Conservation (phyloP, 495 filamentous ascomycete genomes). For the Aspergillus funiculosus region DNA sequence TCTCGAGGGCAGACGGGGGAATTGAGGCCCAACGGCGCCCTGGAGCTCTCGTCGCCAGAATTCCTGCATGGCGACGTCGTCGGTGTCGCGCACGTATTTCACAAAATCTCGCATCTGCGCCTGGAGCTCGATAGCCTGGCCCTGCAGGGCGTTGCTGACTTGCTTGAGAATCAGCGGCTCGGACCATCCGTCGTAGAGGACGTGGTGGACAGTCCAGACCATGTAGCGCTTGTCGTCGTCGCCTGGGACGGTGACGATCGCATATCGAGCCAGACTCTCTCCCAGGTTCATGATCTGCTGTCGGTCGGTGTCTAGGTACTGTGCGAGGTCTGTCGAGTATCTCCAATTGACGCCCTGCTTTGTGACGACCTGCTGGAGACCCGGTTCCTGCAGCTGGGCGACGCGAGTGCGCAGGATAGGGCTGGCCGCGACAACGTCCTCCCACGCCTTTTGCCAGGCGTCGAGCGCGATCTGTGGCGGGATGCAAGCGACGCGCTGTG, state of each 20-base stretch:
- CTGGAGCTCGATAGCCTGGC: constrained; percentile 14
- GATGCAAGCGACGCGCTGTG: constrained; percentile 46
- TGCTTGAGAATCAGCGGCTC: constrained; percentile 51
- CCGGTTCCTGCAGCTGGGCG: constrained; percentile 47
- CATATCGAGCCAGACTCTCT: constrained; percentile 48
- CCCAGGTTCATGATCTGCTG: constrained; percentile 50
- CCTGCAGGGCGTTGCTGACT: constrained; percentile 38
- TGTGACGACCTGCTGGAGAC: constrained; percentile 54
- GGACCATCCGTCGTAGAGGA: constrained; percentile 65
- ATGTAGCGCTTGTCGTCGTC: constrained; percentile 39
- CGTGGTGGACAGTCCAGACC: constrained; percentile 61
- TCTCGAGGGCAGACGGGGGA: constrained; percentile 49
- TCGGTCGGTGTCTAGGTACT: constrained; percentile 47
- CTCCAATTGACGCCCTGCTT: constrained; percentile 42
- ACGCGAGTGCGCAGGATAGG: constrained; percentile 57
- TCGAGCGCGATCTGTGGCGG: constrained; percentile 26
- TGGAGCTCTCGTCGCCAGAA: constrained; percentile 46
- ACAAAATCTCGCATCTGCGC: constrained; percentile 41
- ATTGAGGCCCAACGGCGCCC: constrained; percentile 50
- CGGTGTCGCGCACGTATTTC: constrained; percentile 32
- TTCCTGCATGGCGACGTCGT: constrained; percentile 30
- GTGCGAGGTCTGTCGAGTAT: constrained; percentile 33
- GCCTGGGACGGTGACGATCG: constrained; percentile 39
- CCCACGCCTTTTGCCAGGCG: constrained; percentile 47
- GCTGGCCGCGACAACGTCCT: constrained; percentile 36